Base-by-base conservation (phyloP, 192 early-diverging fungal species). In the Kickxella alabastrina region DNA sequence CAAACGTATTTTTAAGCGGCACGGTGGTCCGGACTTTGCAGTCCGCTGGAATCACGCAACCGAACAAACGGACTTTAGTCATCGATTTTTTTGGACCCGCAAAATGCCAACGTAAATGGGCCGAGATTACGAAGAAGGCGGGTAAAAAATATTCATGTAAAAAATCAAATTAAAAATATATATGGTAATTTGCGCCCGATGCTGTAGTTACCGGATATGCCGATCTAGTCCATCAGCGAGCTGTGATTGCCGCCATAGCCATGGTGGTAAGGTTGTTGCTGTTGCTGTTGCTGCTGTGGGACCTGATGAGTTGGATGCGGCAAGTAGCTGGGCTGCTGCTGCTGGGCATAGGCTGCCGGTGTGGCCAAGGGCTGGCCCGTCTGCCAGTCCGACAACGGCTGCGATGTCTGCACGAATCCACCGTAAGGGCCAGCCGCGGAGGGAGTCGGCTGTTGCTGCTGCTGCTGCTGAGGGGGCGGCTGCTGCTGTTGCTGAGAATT, bases 241-340 rank as follows among this genome's bases (percentile, higher is more conserved):
- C 54, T 57, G 17, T 56, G 47, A 44, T 68, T 75, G 39, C 71
- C 71, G 23, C 71, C 71, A 24, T 75, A 75, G 28, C 71, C 71
- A 48, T 75, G 71, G 35, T 59, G 65, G 35, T 65, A 73, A 26
- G 55, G 58, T 25, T 52, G 56, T 21, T 60, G 62, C n/a, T 55
- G 56, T 52, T 62, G 59, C 43, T 55, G 64, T 10, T 45, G 58
- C 49, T 35, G 54, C 24, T 41, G 65, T 19, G 62, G 46, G 13
- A 21, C 31, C 47, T 58, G 61, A 18, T 55, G 61, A 18, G 35
- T 27, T 40, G 61, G 65, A 22, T 50, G 64, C 6, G 45, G 57
- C 52, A 54, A 29, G 34, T 53, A 58, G 22, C 49, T 41, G 10
- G 38, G 44, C 41, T 41, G 52, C 28, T 42, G 48, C 22, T 65